Percentiles rank a stretch among this genome's conserved stretches.
These are phyloP conservation scores for Termitomyces heimii DNA, from an alignment of 768 basidiomycete species.

Conservation along the genomic window DNA sequence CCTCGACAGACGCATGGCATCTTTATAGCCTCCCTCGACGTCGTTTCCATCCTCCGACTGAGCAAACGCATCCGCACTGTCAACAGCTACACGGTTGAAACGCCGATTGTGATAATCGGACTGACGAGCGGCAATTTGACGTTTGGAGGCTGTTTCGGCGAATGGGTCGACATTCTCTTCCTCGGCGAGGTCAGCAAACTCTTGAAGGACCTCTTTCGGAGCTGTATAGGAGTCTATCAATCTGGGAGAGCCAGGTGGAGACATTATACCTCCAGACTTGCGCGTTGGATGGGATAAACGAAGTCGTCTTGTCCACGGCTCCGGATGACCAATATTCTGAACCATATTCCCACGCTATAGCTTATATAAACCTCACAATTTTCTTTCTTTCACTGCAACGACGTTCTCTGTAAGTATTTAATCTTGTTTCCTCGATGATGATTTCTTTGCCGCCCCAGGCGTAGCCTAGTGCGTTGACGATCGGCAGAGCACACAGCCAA, in stretches of 20 bases:
- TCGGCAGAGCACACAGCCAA: slow-evolving; percentile 65
- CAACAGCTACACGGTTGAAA: slow-evolving; percentile 78
- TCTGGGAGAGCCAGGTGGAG: slow-evolving; percentile 57
- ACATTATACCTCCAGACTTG: slow-evolving; percentile 39
- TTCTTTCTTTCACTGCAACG: slow-evolving; percentile 16
- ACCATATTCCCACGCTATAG: slow-evolving; percentile 26
- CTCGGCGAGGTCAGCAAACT: slow-evolving; percentile 91
- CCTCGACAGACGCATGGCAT: slow-evolving; percentile 87
- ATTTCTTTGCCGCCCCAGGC: slow-evolving; percentile 76
- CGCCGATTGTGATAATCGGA: slow-evolving; percentile 93
- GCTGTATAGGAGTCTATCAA: slow-evolving; percentile 89
- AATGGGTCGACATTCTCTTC: slow-evolving; percentile 91
- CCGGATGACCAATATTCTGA: slow-evolving; percentile 23
- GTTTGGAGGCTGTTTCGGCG: slow-evolving; percentile 87
- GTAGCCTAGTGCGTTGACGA: slow-evolving; percentile 60
- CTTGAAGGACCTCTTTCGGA: slow-evolving; percentile 89
- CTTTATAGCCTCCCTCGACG: slow-evolving; percentile 87
- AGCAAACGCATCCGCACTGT: slow-evolving; percentile 75
- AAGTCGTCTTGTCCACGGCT: not conserved
- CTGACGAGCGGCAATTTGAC: slow-evolving; percentile 91
- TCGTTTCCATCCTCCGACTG: slow-evolving; percentile 61
- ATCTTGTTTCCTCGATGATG: slow-evolving; percentile 33
- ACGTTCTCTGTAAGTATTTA: slow-evolving; percentile 22
- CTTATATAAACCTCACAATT: slow-evolving; percentile 4
- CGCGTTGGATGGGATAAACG: slow-evolving; percentile 4